Conservation (phyloP, 331 rosid genomes). For the Cydonia oblonga region DNA sequence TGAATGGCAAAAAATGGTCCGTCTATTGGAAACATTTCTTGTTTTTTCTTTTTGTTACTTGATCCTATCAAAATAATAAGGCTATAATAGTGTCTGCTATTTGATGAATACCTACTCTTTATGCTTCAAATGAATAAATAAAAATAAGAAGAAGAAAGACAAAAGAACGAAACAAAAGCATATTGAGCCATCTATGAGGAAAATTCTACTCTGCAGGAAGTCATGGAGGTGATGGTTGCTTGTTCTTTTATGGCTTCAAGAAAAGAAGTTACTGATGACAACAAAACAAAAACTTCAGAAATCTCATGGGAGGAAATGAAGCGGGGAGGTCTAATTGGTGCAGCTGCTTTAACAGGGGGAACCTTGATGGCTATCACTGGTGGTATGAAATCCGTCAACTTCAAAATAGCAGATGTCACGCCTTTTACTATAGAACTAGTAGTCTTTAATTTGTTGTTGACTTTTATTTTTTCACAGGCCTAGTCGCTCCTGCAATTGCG, state of each 20-base stretch:
- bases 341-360: slow-evolving; percentile 22
- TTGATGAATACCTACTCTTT: not conserved
- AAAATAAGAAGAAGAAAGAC: not conserved
- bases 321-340: slow-evolving; percentile 21
- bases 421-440: not conserved
- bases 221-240: slow-evolving; percentile 20
- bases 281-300: not conserved
- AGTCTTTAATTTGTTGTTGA: not conserved
- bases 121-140: not conserved
- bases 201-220: slow-evolving; percentile 11
- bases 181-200: not conserved
- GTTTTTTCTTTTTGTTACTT: not conserved
- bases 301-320: slow-evolving; percentile 6
- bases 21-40: not conserved
- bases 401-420: not conserved
- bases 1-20: slow-evolving; percentile 17
- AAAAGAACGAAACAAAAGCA: not conserved
- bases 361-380: slow-evolving; percentile 18
- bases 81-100: too few species aligned
- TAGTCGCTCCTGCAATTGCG: slow-evolving; percentile 17
- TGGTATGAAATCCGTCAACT: slow-evolving; percentile 10
- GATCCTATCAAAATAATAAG: too few species aligned
- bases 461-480: slow-evolving; percentile 3
- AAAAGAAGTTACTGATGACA: slow-evolving; percentile 6
- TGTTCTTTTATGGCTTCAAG: slow-evolving; percentile 10